Evolutionary conservation across 441 rosid species (phyloP), one percentile per base, ranked within the genome.

Genomic region (Biscutella auriculata): DNA sequence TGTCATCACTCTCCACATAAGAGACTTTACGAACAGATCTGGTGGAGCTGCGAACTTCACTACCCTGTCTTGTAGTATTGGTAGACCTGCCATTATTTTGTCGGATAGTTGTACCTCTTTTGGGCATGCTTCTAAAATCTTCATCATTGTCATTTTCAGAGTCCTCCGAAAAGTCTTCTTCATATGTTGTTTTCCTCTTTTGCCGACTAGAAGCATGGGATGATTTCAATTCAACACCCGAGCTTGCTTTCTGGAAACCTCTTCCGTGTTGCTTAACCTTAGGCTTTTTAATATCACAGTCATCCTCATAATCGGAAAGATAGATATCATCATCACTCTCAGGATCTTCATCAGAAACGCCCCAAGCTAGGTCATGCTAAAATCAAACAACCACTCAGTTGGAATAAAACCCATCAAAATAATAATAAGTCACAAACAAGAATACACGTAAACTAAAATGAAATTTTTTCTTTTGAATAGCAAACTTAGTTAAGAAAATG

Each of bases 1-100:
- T 94, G 75, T 84, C 99, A 44, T 94, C 99, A 71, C 97, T 94
- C 81, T 94, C 99, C 54, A 82, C 97, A 80, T 94, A 94, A 27
- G 99, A 94, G 33, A 94, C 97, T 79, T 90, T 94, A 57, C 95
- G 88, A 63, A 83, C 83, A 34, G 97, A 81, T 78, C 99, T 77
- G 70, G 75, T 78, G 55, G 99, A 94, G 63, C 83, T 82, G 62
- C 99, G 96, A 49, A 88, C 87, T 73, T 94, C 97, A 58, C 59
- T 83, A 71, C 73, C 73, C 62, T 82, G 83, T 63, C 82, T 86
- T 51, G 53, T 63, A 39, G 49, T 39, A 68, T 67, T 47, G 41
- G 77, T 68, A 17, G 82, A 79, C 53, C 79, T 76, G 44, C 76
- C 84, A 76, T 73, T 82, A 60, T 68, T 77, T 76, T 87, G 85